phyloP scores from a whole-genome alignment of 2,329 filamentous ascomycete species.

The Colletotrichum sp. region DNA sequence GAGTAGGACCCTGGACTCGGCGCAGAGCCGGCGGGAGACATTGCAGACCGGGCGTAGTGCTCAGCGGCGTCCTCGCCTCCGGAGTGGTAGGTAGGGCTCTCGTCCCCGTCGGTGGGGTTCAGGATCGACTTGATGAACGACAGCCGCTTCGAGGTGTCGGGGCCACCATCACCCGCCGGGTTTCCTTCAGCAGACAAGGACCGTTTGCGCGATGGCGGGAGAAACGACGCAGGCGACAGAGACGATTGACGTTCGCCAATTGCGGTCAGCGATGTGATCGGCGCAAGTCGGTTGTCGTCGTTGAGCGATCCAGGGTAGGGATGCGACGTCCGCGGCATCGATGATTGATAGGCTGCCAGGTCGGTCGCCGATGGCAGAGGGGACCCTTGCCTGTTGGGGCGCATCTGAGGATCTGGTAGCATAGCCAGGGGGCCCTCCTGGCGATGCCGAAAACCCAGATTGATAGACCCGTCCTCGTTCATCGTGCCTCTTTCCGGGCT shows the following conservation, averaged over 20 bases:
- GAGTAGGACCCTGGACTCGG: conserved; percentile 46
- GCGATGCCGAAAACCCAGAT: conserved; percentile 61
- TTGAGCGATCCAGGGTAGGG: conserved; percentile 46
- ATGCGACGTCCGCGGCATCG: conserved; percentile 41
- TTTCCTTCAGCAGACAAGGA: conserved; percentile 66
- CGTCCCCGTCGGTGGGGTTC: conserved; percentile 54
- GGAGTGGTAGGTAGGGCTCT: conserved; percentile 24
- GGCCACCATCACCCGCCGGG: conserved; percentile 38
- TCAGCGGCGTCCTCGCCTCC: conserved; percentile 38
- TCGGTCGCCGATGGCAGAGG: conserved; percentile 46
- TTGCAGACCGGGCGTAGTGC: conserved; percentile 50
- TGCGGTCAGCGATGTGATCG: conserved; percentile 52
- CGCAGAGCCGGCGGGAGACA: conserved; percentile 42
- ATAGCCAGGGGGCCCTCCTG: conserved; percentile 49
- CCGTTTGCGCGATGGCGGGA: conserved; percentile 67
- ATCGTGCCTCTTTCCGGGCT: conserved; percentile 58
- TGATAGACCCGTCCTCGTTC: conserved; percentile 70
- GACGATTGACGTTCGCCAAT: conserved; percentile 59
- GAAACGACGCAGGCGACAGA: conserved; percentile 64
- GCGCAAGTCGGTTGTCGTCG: conserved; percentile 64
- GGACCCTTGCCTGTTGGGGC: conserved; percentile 47
- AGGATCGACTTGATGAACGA: conserved; percentile 80
- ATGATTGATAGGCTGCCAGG: conserved; percentile 57
- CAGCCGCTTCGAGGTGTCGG: conserved; percentile 63
- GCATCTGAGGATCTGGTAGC: conserved; percentile 49